Conservation (phyloP, 2,329 filamentous ascomycete species). For the Microsporum canis region DNA sequence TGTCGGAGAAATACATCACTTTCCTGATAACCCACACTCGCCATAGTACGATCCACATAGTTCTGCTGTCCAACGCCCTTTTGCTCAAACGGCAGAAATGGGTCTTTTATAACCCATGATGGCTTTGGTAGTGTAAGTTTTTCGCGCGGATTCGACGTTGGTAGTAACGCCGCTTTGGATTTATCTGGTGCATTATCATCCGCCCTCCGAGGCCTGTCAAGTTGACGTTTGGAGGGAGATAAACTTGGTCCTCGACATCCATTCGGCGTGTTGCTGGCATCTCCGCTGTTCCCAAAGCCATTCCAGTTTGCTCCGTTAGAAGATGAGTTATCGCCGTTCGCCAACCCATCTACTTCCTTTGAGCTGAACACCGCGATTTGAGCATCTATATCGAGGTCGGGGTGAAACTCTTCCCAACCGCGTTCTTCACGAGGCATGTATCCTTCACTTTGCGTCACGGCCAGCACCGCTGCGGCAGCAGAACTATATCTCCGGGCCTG, state of each 20-base stretch:
- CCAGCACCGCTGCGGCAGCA: slow-evolving; percentile 72
- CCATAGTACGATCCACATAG: slow-evolving; percentile 94
- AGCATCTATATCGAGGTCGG: slow-evolving; percentile 79
- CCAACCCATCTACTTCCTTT: slow-evolving; percentile 71
- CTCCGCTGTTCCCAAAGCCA: slow-evolving; percentile 22
- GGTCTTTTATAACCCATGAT: slow-evolving; percentile 37
- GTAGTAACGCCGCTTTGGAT: slow-evolving; percentile 19
- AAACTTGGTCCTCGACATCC: slow-evolving; percentile 7
- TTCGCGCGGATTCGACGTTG: slow-evolving; percentile 40
- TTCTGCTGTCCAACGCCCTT: slow-evolving; percentile 74
- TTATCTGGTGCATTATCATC: slow-evolving; percentile 32
- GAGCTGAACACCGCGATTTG: slow-evolving; percentile 67
- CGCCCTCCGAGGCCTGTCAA: slow-evolving; percentile 53
- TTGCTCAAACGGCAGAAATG: slow-evolving; percentile 52
- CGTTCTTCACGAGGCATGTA: slow-evolving; percentile 96
- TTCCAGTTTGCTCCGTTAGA: slow-evolving; percentile 14
- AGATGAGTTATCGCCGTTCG: slow-evolving; percentile 29
- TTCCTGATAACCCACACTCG: slow-evolving; percentile 89
- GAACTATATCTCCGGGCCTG: slow-evolving; percentile 58
- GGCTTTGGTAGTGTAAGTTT: slow-evolving; percentile 40
- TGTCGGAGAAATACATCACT: slow-evolving; percentile 78
- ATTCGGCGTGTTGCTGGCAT: slow-evolving; percentile 13
- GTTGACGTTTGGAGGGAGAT: slow-evolving; percentile 44
- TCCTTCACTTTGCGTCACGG: slow-evolving; percentile 81
- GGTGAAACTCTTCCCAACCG: slow-evolving; percentile 96